phyloP scores from a whole-genome alignment of 2,329 filamentous ascomycete species.

The Arthrobotrys pseudoclavata region DNA sequence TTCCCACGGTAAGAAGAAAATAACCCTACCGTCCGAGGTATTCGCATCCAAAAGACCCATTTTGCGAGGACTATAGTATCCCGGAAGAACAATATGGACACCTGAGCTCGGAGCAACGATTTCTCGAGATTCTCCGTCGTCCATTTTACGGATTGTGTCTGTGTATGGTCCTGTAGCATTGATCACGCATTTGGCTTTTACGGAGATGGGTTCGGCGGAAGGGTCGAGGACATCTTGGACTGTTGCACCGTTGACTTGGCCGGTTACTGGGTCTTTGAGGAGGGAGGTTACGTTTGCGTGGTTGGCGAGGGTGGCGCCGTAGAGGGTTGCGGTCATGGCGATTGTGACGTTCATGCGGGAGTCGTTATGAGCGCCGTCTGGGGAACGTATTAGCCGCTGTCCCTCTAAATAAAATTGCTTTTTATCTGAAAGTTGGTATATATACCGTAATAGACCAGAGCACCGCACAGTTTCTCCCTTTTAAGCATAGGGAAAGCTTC shows the following conservation, averaged over 20 bases:
- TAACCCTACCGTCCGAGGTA: slow-evolving; percentile 88
- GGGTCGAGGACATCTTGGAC: slow-evolving; percentile 77
- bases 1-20: slow-evolving; percentile 95
- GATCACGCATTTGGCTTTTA: slow-evolving; percentile 76
- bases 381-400: slow-evolving; percentile 62
- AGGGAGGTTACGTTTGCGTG: slow-evolving; percentile 84
- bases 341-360: slow-evolving; percentile 92
- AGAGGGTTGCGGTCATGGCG: slow-evolving; percentile 88
- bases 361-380: slow-evolving; percentile 89
- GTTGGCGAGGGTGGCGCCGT: slow-evolving; percentile 85
- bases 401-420: background rate
- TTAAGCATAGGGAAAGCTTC: slow-evolving; percentile 92
- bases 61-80: slow-evolving; percentile 85
- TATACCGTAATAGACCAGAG: slow-evolving; percentile 84
- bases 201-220: slow-evolving; percentile 72
- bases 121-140: slow-evolving; percentile 78
- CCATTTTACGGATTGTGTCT: slow-evolving; percentile 86
- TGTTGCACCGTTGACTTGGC: slow-evolving; percentile 79
- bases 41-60: slow-evolving; percentile 90
- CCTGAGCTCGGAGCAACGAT: slow-evolving; percentile 89
- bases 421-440: slow-evolving; percentile 13
- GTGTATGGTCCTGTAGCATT: slow-evolving; percentile 92
- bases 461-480: slow-evolving; percentile 81
- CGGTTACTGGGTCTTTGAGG: slow-evolving; percentile 77
- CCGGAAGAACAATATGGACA: slow-evolving; percentile 87